Evolutionary conservation across 306 rosid species (phyloP).

Genomic region (Luffa aegyptiaca): DNA sequence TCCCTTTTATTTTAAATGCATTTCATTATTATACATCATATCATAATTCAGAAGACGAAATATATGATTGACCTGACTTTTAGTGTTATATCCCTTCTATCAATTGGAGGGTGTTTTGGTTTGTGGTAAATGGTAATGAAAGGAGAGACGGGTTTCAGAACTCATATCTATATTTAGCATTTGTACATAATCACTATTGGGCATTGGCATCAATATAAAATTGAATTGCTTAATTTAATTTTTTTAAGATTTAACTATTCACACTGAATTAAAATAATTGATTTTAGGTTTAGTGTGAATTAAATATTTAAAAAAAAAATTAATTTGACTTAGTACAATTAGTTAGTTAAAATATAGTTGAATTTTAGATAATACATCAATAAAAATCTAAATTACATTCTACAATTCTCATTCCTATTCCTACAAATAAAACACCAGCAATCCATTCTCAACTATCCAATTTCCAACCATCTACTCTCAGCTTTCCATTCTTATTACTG

Average conservation of each 20-base stretch:
- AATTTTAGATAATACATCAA: background rate
- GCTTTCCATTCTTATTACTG: background rate
- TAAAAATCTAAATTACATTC: background rate
- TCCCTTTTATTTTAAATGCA: background rate
- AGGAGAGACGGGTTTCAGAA: background rate
- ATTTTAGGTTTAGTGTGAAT: background rate
- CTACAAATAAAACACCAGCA: background rate
- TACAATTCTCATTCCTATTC: background rate
- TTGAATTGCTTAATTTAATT: background rate
- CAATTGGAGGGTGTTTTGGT: background rate
- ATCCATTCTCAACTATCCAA: background rate
- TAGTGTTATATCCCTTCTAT: background rate
- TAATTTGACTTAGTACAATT: background rate
- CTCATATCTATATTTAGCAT: background rate
- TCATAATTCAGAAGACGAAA: background rate
- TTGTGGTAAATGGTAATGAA: background rate
- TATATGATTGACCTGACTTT: background rate
- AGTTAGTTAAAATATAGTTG: background rate
- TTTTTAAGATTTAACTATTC: background rate
- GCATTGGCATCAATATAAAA: background rate
- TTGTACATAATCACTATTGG: background rate
- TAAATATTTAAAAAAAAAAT: background rate
- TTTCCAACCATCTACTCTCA: background rate
- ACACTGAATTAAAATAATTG: background rate
- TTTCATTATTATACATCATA: background rate